Base-by-base conservation (phyloP, 2,329 filamentous ascomycete species). In the Scedosporium apiospermum region DNA sequence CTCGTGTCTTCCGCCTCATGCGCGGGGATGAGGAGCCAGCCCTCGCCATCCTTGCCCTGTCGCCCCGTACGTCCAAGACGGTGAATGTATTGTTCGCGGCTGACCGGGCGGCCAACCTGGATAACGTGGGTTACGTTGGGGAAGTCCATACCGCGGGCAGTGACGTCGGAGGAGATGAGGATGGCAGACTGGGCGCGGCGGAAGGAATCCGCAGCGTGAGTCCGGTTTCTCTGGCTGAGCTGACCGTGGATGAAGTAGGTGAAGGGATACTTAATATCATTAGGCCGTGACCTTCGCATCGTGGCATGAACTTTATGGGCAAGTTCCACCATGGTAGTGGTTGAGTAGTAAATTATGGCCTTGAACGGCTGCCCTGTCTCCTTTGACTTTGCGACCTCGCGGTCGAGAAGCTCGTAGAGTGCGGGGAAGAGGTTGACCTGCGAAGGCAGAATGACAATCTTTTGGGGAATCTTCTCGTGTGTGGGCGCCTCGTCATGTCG, bases 281-380 rank as follows among this genome's bases (percentile, higher is more conserved):
- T 16, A 10, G 3, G 4, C 38, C 64, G 64, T 34, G 63, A 38
- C n/a, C 60, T 46, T 4, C 41, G 41, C 16, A 58, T 34, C 26
- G 62, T 23, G 12, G 30, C 9, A 23, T 66, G 84, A 23, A 88
- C 75, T 16, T 82, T 77, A 21, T 81, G 77, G 23, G 85, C 85
- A 58, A 92, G 78, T 63, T 87, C 80, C 55, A 92, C 90, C 66
- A 89, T 82, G 26, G 84, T 83, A 0, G 89, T 96, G 23, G 89
- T 91, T 69, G 90, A 90, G 73, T 93, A 88, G 77, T 96, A 99
- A 51, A 96, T 79, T 64, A 99, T 96, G n/a, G 91, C 91, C 81
- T 99, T 99, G 83, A 98, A 97, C 0, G 91, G 90, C 16, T 74
- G 74, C 3, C 65, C 69, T 73, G 65, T 79, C 30, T 30, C 76